These are phyloP conservation scores for Tricladium varicosporioides DNA, from an alignment of 2,329 filamentous ascomycete species.

Conservation along the genomic window DNA sequence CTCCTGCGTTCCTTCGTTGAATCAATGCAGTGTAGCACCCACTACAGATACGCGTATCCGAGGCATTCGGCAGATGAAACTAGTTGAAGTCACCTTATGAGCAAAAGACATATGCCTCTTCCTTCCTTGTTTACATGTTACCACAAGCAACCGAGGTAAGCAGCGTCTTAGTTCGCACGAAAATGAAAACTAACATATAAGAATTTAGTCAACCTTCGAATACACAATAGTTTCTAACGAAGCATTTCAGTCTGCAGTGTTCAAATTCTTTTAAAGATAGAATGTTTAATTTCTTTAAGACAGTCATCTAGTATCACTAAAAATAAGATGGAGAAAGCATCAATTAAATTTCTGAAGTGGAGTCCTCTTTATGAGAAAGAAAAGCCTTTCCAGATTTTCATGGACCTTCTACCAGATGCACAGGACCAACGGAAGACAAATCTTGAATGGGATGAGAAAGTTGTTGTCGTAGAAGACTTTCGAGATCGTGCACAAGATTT, in stretches of 20 bases:
- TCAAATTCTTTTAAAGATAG: too few relatives aligned
- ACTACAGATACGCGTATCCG: neutral
- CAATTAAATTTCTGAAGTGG: conserved; percentile 6
- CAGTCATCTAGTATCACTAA: too few relatives aligned
- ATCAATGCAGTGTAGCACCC: neutral
- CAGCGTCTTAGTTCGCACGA: neutral
- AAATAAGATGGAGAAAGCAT: too few relatives aligned
- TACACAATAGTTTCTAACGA: too few relatives aligned
- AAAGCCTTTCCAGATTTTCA: conserved; percentile 14
- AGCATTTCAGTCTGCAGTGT: too few relatives aligned
- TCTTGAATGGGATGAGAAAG: conserved; percentile 9
- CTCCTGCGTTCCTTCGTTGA: neutral
- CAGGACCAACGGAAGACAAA: conserved; percentile 10
- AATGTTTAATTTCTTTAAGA: too few relatives aligned
- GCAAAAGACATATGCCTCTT: neutral
- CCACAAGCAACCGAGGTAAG: neutral
- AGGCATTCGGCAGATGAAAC: neutral
- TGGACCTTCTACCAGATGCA: conserved; percentile 5
- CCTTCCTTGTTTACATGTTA: neutral
- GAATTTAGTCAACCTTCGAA: neutral
- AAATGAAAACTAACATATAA: neutral
- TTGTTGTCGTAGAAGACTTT: conserved; percentile 6
- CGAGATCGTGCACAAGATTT: conserved; percentile 1
- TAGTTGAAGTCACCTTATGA: neutral
- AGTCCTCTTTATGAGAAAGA: conserved; percentile 12